Evolutionary conservation across 208 protist genomes (phyloP).

Genomic region (Leishmania arabica): DNA sequence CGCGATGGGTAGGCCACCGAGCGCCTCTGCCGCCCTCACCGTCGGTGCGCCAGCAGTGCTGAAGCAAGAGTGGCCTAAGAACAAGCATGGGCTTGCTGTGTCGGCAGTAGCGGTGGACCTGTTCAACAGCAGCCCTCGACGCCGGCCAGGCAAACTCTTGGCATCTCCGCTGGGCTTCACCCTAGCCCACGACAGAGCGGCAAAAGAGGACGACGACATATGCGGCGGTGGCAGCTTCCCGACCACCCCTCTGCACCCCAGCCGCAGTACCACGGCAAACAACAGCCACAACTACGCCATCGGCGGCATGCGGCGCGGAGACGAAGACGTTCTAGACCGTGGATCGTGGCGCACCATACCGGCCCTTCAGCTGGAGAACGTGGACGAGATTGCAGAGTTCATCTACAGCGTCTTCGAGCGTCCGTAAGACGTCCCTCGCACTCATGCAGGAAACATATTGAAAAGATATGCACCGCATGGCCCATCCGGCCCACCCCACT

Average conservation of each 20-base stretch:
- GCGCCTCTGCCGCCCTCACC: neutral
- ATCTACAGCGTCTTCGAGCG: conserved; percentile 66
- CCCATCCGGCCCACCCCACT: neutral
- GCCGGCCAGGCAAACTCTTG: neutral
- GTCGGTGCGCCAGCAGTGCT: neutral
- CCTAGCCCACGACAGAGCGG: neutral
- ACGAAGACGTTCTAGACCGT: conserved; percentile 25
- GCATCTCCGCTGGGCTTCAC: neutral
- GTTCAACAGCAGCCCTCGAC: neutral
- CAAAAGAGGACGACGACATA: neutral
- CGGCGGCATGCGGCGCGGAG: conserved; percentile 10
- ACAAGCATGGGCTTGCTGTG: neutral
- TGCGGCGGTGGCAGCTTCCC: neutral
- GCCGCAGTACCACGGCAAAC: conserved; percentile 1
- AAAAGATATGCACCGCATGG: neutral
- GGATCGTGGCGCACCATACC: conserved; percentile 30
- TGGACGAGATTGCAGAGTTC: conserved; percentile 69
- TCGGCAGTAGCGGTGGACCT: neutral
- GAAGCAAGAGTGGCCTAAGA: neutral
- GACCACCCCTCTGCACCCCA: neutral
- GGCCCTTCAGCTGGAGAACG: conserved; percentile 34
- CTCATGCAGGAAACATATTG: neutral
- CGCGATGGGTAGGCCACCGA: neutral
- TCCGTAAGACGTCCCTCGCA: neutral
- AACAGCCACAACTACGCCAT: neutral